These are phyloP conservation scores for Blumeriella jaapii DNA, from an alignment of 2,329 filamentous ascomycete genomes.

Conservation along the genomic window DNA sequence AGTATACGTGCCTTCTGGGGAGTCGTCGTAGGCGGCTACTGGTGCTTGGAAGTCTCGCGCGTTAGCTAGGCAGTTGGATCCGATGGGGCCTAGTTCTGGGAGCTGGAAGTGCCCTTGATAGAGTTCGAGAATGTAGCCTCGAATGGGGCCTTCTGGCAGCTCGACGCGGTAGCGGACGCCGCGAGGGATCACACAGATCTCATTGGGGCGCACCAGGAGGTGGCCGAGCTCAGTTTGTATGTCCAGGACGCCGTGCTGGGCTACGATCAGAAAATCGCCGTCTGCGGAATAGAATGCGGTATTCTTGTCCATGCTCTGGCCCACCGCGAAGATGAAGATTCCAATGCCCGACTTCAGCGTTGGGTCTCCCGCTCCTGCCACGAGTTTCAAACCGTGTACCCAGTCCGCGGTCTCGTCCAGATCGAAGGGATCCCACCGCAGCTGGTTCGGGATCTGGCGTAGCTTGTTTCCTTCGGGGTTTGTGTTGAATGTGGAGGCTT, in stretches of 20 bases:
- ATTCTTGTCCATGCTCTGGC: conserved; percentile 62
- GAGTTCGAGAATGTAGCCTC: conserved; percentile 66
- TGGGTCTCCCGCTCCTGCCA: conserved; percentile 71
- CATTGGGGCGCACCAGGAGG: conserved; percentile 64
- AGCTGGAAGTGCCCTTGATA: conserved; percentile 63
- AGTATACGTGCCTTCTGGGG: conserved; percentile 33
- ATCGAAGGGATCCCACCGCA: conserved; percentile 65
- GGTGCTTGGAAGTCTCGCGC: conserved; percentile 65
- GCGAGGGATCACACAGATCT: conserved; percentile 66
- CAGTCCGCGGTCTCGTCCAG: conserved; percentile 57
- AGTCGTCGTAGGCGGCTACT: conserved; percentile 55
- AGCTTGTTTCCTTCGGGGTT: conserved; percentile 31
- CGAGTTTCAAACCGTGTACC: conserved; percentile 50
- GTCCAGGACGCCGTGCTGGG: conserved; percentile 62
- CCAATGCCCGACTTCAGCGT: conserved; percentile 69
- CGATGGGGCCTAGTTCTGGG: conserved; percentile 62
- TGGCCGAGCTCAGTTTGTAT: conserved; percentile 68
- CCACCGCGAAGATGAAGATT: conserved; percentile 70
- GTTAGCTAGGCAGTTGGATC: conserved; percentile 65
- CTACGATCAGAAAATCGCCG: conserved; percentile 66
- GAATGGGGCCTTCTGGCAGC: conserved; percentile 47
- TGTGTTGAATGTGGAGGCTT: conserved; percentile 34
- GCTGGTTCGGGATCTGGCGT: conserved; percentile 68
- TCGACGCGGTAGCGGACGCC: conserved; percentile 63
- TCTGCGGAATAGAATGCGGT: conserved; percentile 78